Percentiles rank a stretch among this genome's conserved stretches.
phyloP scores from a whole-genome alignment of 116 monocot species.

The Phalaenopsis hybrid region DNA sequence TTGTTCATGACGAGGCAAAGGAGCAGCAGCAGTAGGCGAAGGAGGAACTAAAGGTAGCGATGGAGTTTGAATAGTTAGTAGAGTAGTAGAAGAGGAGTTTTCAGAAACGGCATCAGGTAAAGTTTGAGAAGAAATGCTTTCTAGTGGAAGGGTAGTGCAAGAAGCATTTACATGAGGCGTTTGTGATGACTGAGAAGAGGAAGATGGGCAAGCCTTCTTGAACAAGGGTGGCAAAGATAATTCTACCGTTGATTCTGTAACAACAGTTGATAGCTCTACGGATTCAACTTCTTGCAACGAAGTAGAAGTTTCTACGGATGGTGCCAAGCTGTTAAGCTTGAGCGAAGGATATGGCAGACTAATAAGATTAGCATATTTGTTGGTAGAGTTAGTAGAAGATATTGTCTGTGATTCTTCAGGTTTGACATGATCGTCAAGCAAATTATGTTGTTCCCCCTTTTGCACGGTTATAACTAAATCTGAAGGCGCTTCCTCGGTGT shows the following conservation, averaged over 20 bases:
- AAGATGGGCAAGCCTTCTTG: slow-evolving; percentile 2
- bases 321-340: slow-evolving; percentile 36
- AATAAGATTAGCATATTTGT: slow-evolving; percentile 23
- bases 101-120: background rate
- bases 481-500: slow-evolving; percentile 14
- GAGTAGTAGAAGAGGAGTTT: background rate
- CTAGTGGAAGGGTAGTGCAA: slow-evolving; percentile 9
- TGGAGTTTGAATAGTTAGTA: background rate
- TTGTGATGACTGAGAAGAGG: slow-evolving; percentile 5
- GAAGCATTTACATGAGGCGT: background rate
- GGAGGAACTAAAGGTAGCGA: background rate
- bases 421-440: background rate
- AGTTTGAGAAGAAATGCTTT: slow-evolving; percentile 6
- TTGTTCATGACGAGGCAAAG: background rate
- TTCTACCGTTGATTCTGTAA: background rate
- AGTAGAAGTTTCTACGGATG: slow-evolving; percentile 12
- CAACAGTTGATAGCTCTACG: background rate
- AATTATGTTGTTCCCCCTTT: slow-evolving; percentile 18
- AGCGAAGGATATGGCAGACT: slow-evolving; percentile 32
- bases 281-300: background rate
- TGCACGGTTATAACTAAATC: slow-evolving; percentile 13
- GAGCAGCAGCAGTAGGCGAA: background rate
- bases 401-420: slow-evolving; percentile 12
- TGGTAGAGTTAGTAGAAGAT: slow-evolving; percentile 24
- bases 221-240: slow-evolving; percentile 17